Evolutionary conservation across 805 yeast genomes (phyloP).

Genomic region (Clavispora santaluciae): DNA sequence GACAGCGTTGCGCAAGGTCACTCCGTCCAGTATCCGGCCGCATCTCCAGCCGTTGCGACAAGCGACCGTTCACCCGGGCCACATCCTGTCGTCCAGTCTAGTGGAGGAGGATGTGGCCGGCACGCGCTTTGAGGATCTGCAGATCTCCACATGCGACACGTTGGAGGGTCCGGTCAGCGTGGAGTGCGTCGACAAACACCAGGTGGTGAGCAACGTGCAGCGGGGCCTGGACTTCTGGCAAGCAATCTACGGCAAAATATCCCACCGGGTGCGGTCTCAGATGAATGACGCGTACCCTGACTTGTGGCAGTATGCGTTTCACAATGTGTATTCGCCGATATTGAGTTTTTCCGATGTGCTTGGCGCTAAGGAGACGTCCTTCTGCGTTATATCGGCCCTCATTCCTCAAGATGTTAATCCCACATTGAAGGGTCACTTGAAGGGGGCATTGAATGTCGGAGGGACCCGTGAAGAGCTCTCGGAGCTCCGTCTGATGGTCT

Average conservation of each 20-base stretch:
- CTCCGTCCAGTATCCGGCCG: slow-evolving; percentile 45
- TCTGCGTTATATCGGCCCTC: slow-evolving; percentile 71
- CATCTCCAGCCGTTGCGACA: slow-evolving; percentile 23
- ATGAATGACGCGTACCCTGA: slow-evolving; percentile 79
- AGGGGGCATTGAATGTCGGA: slow-evolving; percentile 81
- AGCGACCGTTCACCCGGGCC: slow-evolving; percentile 27
- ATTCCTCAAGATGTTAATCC: slow-evolving; percentile 94
- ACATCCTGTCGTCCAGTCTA: slow-evolving; percentile 32
- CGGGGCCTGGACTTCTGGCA: slow-evolving; percentile 71
- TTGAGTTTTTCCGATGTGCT: slow-evolving; percentile 64
- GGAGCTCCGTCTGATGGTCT: slow-evolving; percentile 56
- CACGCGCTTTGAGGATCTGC: slow-evolving; percentile 26
- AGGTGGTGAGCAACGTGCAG: slow-evolving; percentile 23
- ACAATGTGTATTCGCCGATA: slow-evolving; percentile 73
- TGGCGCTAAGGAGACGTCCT: slow-evolving; percentile 63
- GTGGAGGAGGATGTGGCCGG: slow-evolving; percentile 38
- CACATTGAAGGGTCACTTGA: slow-evolving; percentile 84
- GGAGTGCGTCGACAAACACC: slow-evolving; percentile 25
- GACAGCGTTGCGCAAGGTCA: slow-evolving; percentile 54
- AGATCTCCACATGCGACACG: slow-evolving; percentile 23
- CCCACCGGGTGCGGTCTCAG: slow-evolving; percentile 61
- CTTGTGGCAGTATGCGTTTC: slow-evolving; percentile 66
- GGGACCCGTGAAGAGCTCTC: slow-evolving; percentile 59
- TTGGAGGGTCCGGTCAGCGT: slow-evolving; percentile 39
- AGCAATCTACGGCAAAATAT: slow-evolving; percentile 69